A percentile compares a stretch with the other conserved stretches of the same genome.
phyloP scores from a whole-genome alignment of 2,329 filamentous ascomycete species.

The Magnaporthiopsis poae region DNA sequence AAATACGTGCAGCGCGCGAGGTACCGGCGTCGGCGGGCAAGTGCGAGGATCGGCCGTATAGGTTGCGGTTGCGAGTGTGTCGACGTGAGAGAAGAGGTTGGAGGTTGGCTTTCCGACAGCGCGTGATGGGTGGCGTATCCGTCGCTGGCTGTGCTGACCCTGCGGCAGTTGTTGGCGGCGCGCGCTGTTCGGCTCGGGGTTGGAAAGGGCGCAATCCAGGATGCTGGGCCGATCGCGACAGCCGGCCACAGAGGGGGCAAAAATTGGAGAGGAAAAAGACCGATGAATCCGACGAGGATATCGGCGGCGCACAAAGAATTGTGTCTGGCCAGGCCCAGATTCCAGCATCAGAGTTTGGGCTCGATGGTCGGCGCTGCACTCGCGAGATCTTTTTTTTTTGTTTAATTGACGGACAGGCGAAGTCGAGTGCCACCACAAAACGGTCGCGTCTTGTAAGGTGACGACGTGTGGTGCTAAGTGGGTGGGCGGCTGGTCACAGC shows the following conservation, averaged over 20 bases:
- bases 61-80: no score
- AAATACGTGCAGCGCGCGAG: not conserved
- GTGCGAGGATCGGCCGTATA: not conserved
- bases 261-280: constrained; percentile 1
- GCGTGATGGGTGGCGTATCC: not conserved
- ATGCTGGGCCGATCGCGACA: not conserved
- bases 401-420: constrained; percentile 3
- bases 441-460: not conserved
- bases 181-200: not conserved
- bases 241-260: constrained; percentile 8
- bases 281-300: not conserved
- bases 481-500: not conserved
- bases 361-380: not conserved
- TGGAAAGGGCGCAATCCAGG: not conserved
- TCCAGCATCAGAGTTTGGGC: not conserved
- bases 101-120: not conserved
- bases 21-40: not conserved
- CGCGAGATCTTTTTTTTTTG: constrained; percentile 5
- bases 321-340: not conserved
- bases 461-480: not conserved
- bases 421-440: not conserved
- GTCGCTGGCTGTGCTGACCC: not conserved
- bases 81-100: not conserved
- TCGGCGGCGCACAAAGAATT: constrained; percentile 1
- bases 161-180: not conserved